These are phyloP conservation scores for Penicillium manginii DNA, from an alignment of 495 filamentous ascomycete species.

Conservation along the genomic window DNA sequence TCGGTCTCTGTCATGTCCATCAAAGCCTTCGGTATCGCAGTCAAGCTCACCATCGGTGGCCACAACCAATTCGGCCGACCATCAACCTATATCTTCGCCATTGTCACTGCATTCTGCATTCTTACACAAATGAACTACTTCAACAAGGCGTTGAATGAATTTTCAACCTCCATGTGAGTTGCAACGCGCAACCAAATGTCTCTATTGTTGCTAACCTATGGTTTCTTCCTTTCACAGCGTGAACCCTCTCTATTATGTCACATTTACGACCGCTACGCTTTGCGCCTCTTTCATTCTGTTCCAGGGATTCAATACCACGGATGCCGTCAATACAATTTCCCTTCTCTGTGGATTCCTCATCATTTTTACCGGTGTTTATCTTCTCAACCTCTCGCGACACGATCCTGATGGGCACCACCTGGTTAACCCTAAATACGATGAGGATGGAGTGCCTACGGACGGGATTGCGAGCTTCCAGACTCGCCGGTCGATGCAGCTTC, in stretches of 20 bases:
- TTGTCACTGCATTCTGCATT: slow-evolving; percentile 90
- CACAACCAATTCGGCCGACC: slow-evolving; percentile 94
- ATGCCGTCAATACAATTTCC: slow-evolving; percentile 91
- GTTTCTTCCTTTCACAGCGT: slow-evolving; percentile 59
- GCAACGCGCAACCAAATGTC: neutral
- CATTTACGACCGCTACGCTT: slow-evolving; percentile 96
- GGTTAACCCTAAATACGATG: slow-evolving; percentile 63
- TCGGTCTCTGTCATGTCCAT: slow-evolving; percentile 98
- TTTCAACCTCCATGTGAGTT: slow-evolving; percentile 92
- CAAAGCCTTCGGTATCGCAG: slow-evolving; percentile 95
- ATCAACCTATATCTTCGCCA: slow-evolving; percentile 95
- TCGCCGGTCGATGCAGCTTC: slow-evolving; percentile 86
- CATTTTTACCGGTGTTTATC: slow-evolving; percentile 96
- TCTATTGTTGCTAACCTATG: slow-evolving; percentile 28
- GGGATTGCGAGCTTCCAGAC: slow-evolving; percentile 87
- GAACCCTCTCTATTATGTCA: slow-evolving; percentile 98
- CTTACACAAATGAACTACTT: slow-evolving; percentile 99
- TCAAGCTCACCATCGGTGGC: slow-evolving; percentile 88
- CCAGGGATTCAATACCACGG: slow-evolving; percentile 94
- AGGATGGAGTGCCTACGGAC: slow-evolving; percentile 86
- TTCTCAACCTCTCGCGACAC: slow-evolving; percentile 88
- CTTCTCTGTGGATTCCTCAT: slow-evolving; percentile 92
- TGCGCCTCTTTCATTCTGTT: slow-evolving; percentile 97
- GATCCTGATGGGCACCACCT: slow-evolving; percentile 80
- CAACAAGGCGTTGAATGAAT: slow-evolving; percentile 97